Conservation (phyloP, 2,329 filamentous ascomycete genomes). For the Talaromyces atroroseus region DNA sequence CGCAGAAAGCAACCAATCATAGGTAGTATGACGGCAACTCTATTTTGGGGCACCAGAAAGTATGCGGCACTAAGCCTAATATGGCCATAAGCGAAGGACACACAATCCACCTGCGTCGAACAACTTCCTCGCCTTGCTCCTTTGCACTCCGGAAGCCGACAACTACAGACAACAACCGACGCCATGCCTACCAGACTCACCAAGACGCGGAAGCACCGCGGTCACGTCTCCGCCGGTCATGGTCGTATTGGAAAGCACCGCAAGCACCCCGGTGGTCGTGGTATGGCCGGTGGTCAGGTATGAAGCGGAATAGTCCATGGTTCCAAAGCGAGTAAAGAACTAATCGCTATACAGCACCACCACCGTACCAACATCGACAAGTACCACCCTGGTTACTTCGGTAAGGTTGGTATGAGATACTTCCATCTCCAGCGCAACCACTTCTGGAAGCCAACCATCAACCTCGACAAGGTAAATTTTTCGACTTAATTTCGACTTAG, state of each 20-base stretch:
- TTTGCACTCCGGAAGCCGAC: conserved; percentile 14
- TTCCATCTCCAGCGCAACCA: conserved; percentile 96
- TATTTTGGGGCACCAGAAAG: conserved; percentile 4
- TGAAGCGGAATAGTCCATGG: background rate
- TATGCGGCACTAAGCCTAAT: conserved; percentile 3
- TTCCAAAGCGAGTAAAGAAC: background rate
- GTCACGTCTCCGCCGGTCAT: conserved; percentile 96
- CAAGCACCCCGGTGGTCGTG: conserved; percentile 75
- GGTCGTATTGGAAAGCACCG: conserved; percentile 99
- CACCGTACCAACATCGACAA: conserved; percentile 89
- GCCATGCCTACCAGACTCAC: conserved; percentile 49
- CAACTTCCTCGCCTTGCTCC: conserved; percentile 4
- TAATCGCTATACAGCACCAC: conserved; percentile 65
- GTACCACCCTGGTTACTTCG: conserved; percentile 99
- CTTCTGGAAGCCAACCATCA: conserved; percentile 98
- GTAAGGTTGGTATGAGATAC: conserved; percentile 91
- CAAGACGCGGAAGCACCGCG: conserved; percentile 60
- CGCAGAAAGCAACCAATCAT: background rate
- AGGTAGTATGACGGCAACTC: conserved; percentile 2
- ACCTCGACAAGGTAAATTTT: conserved; percentile 84
- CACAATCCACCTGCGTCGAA: conserved; percentile 7
- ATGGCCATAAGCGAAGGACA: conserved; percentile 12
- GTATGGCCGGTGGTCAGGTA: conserved; percentile 82
- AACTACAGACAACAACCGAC: conserved; percentile 17
- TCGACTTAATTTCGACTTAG: conserved; percentile 7